A percentile compares a stretch with the other conserved stretches of the same genome.
These are phyloP conservation scores for Eudorina sp. DNA, from an alignment of 139 green algal genomes.

Conservation along the genomic window DNA sequence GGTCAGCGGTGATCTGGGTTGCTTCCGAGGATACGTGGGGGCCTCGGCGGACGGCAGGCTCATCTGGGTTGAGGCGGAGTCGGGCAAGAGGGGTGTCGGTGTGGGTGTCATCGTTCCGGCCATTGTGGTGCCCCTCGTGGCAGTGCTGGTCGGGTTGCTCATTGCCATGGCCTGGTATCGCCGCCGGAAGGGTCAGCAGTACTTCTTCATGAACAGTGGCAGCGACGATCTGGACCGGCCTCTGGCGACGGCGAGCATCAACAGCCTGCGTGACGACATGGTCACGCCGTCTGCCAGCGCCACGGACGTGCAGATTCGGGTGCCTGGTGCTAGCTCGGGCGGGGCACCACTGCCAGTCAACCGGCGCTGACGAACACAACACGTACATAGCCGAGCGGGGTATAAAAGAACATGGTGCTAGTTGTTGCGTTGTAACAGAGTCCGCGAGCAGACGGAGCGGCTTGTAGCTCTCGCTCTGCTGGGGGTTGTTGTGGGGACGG, in stretches of 20 bases:
- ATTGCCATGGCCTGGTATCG: conserved; percentile 4
- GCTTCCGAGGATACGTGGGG: conserved; percentile 35
- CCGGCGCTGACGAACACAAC: too few species aligned
- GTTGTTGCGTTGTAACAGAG: too few species aligned
- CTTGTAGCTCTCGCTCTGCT: too few species aligned
- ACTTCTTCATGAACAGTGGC: conserved; percentile 11
- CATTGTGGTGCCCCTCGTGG: conserved; percentile 34
- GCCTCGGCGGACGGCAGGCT: background rate
- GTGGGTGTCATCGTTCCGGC: conserved; percentile 18
- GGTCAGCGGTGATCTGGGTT: conserved; percentile 28
- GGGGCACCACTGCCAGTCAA: background rate
- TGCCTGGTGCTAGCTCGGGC: conserved; percentile 27
- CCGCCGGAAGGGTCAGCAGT: background rate
- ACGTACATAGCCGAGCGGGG: too few species aligned
- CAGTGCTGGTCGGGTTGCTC: background rate
- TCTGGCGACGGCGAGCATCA: background rate
- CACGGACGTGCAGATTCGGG: conserved; percentile 45
- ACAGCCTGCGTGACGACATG: conserved; percentile 40
- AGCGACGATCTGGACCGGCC: conserved; percentile 16
- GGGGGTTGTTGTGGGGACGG: too few species aligned
- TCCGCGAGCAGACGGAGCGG: too few species aligned
- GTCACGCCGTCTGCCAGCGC: conserved; percentile 18
- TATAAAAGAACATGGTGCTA: too few species aligned
- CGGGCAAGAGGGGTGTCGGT: background rate
- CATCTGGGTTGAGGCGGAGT: background rate